Percentiles rank a stretch among this genome's conserved stretches.
These are phyloP conservation scores for Phytophthora ohioensis DNA, from an alignment of 352 stramenopile genomes.

Conservation along the genomic window DNA sequence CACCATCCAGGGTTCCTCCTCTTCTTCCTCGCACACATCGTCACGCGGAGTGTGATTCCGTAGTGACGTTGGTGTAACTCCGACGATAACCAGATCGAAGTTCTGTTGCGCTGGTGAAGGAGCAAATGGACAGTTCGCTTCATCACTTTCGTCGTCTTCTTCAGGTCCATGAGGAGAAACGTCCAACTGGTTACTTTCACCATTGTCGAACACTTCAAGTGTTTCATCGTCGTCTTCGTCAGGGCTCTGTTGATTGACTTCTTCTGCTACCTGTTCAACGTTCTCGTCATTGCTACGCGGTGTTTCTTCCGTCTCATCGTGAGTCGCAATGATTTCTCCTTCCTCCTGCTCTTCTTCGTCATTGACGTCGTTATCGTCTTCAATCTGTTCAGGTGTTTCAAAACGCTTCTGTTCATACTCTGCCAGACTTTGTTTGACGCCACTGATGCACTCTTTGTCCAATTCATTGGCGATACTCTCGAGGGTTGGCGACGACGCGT, in stretches of 20 bases:
- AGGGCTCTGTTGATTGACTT: slow-evolving; percentile 4
- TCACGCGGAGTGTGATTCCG: slow-evolving; percentile 16
- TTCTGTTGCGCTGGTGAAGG: not conserved
- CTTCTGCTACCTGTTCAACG: not conserved
- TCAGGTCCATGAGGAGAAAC: slow-evolving; percentile 20
- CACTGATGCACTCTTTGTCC: not conserved
- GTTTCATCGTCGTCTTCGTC: slow-evolving; percentile 46
- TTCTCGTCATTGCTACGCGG: slow-evolving; percentile 6
- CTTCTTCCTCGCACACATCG: slow-evolving; percentile 17
- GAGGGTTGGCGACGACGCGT: not conserved
- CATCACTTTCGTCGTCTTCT: slow-evolving; percentile 3
- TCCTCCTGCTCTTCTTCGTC: slow-evolving; percentile 15
- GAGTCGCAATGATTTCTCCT: slow-evolving; percentile 29
- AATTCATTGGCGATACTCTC: slow-evolving; percentile 5
- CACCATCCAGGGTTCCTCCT: slow-evolving; percentile 26
- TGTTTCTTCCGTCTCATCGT: slow-evolving; percentile 24
- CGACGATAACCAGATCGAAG: slow-evolving; percentile 34
- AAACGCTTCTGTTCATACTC: slow-evolving; percentile 10
- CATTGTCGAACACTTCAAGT: slow-evolving; percentile 53
- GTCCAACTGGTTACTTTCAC: slow-evolving; percentile 18
- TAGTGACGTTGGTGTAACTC: slow-evolving; percentile 27
- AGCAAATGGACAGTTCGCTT: not conserved
- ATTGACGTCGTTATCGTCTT: slow-evolving; percentile 10
- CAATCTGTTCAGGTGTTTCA: slow-evolving; percentile 12
- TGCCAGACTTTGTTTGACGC: slow-evolving; percentile 8